phyloP scores from a whole-genome alignment of 2,329 filamentous ascomycete species.

The Colletotrichum lentis region DNA sequence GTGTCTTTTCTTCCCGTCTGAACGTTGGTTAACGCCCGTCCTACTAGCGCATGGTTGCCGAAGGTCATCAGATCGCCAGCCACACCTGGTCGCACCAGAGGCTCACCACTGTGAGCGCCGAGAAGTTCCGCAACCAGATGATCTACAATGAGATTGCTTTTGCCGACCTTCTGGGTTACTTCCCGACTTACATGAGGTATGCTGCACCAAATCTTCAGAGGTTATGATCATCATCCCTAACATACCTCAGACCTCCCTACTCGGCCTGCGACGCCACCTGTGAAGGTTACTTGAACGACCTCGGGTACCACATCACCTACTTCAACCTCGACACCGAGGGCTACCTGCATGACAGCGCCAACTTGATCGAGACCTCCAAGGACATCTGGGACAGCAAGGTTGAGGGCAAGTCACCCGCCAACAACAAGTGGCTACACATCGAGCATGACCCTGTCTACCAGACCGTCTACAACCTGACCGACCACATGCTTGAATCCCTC shows the following conservation, averaged over 20 bases:
- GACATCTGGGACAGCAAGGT: slow-evolving; percentile 50
- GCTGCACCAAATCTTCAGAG: background rate
- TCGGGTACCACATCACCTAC: slow-evolving; percentile 50
- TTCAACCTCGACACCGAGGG: slow-evolving; percentile 50
- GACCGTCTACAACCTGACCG: slow-evolving; percentile 51
- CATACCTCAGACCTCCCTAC: slow-evolving; percentile 49
- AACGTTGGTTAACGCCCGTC: background rate
- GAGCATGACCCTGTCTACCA: slow-evolving; percentile 55
- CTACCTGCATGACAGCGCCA: slow-evolving; percentile 46
- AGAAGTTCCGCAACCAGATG: slow-evolving; percentile 55
- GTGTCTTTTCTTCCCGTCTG: background rate
- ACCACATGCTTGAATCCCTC: slow-evolving; percentile 50
- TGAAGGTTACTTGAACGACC: slow-evolving; percentile 38
- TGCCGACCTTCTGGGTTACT: slow-evolving; percentile 62
- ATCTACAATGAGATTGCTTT: slow-evolving; percentile 63
- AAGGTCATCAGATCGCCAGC: slow-evolving; percentile 68
- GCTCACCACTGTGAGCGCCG: slow-evolving; percentile 32
- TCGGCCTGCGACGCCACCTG: slow-evolving; percentile 51
- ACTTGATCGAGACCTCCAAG: slow-evolving; percentile 48
- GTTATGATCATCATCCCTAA: background rate
- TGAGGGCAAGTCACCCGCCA: slow-evolving; percentile 43
- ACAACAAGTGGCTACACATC: slow-evolving; percentile 39
- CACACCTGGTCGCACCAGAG: slow-evolving; percentile 62
- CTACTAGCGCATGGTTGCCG: slow-evolving; percentile 55
- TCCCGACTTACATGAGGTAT: slow-evolving; percentile 62